Base-by-base conservation (phyloP, 2,329 filamentous ascomycete species). In the Penicillium sp. region DNA sequence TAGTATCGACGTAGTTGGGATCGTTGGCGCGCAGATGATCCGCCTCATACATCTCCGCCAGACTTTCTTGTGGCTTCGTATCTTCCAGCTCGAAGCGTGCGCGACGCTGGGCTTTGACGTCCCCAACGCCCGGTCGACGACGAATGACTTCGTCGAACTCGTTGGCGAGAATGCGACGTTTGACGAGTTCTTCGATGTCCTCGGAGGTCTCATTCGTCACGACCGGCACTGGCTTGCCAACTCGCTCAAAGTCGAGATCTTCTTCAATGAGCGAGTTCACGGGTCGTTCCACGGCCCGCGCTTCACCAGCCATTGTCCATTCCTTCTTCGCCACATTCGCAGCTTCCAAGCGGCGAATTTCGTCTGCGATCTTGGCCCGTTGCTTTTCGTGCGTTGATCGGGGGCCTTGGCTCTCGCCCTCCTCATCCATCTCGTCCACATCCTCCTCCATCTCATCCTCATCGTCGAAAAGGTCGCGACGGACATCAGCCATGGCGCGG, bases 1-100 rank as follows among this genome's bases (percentile, higher is more conserved):
- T 85, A 63, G 87, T 85, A 72, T 91, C 91, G 56, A 94, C 83
- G 69, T 91, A 96, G 31, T 84, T 87, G 3, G 91, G 89, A 72
- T 97, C 90, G 2, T 84, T 83, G 49, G 84, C 82, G 69, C 90
- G 88, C 58, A 93, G 79, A 73, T 96, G 91, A 63, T 97, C 92
- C 69, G 94, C 89, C 75, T 97, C 94, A 77, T 97, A 99, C 47
- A 96, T 82, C 66, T 97, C 92, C 0, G 92, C 93, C 11, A 99
- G 84, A 59, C 91, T 87, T 74, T 96, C 89, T 69, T 89, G 85
- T n/a, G 87, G 84, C 75, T 96, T 97, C 63, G 82, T 88, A 73
- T 97, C 92, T 66, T 95, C 90, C 10, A 97, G 80, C 59, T 93
- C 89, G 56, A 93, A 81, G 31, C 89, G 84, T 3, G 90, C 90